A percentile compares a stretch with the other conserved stretches of the same genome.
Conservation (phyloP, 2,329 filamentous ascomycete genomes). For the Trichophyton schoenleinii region DNA sequence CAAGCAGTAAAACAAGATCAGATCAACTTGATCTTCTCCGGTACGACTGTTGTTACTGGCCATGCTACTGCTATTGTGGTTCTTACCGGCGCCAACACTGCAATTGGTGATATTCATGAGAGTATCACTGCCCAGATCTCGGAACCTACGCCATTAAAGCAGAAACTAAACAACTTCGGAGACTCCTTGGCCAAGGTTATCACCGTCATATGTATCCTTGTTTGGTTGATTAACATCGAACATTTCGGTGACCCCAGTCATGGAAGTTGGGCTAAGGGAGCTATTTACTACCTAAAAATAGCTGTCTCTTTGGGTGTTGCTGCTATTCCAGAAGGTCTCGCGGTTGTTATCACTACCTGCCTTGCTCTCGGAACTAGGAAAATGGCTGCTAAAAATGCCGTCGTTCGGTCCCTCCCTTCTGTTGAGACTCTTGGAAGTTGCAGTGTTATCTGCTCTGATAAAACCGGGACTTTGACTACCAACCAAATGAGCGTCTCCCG, state of each 20-base stretch:
- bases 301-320: slow-evolving; percentile 95
- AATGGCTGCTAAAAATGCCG: slow-evolving; percentile 97
- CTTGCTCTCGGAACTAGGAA: slow-evolving; percentile 90
- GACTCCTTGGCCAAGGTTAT: slow-evolving; percentile 96
- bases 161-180: slow-evolving; percentile 97
- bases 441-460: slow-evolving; percentile 98
- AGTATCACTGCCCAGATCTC: slow-evolving; percentile 97
- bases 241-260: slow-evolving; percentile 94
- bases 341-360: slow-evolving; percentile 98
- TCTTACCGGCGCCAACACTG: slow-evolving; percentile 76
- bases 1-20: slow-evolving; percentile 95
- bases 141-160: slow-evolving; percentile 90
- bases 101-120: slow-evolving; percentile 97
- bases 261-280: slow-evolving; percentile 87
- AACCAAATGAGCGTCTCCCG: slow-evolving; percentile 99
- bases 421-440: slow-evolving; percentile 97
- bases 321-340: slow-evolving; percentile 92
- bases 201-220: slow-evolving; percentile 86
- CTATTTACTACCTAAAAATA: slow-evolving; percentile 99
- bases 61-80: slow-evolving; percentile 85
- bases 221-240: slow-evolving; percentile 97
- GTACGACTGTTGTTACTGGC: slow-evolving; percentile 90
- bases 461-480: slow-evolving; percentile 93
- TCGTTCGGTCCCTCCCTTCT: slow-evolving; percentile 88
- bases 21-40: slow-evolving; percentile 94